Evolutionary conservation across 257 asterid species (phyloP).

Genomic region (Voacanga thouarsii): DNA sequence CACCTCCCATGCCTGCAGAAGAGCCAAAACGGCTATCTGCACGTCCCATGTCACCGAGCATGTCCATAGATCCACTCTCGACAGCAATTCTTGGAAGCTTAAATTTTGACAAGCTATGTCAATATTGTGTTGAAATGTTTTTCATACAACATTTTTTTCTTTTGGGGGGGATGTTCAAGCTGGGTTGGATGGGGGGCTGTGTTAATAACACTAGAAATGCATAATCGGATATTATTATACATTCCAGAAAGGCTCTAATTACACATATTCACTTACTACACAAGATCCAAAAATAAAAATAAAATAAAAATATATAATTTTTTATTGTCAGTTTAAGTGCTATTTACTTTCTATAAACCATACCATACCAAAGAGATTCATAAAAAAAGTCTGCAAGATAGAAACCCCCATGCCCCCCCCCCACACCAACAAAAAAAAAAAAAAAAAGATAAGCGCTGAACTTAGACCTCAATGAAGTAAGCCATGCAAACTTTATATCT

Average conservation of each 20-base stretch:
- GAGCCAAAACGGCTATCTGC: slow-evolving; percentile 44
- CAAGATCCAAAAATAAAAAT: not conserved
- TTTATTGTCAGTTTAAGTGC: too few species aligned
- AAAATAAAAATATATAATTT: too few species aligned
- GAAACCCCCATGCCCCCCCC: too few species aligned
- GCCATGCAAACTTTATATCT: too few species aligned
- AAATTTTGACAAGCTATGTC: slow-evolving; percentile 4
- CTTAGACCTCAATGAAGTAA: not conserved
- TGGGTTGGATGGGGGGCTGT: too few species aligned
- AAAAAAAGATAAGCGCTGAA: too few species aligned
- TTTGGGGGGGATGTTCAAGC: too few species aligned
- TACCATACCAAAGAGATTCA: not conserved
- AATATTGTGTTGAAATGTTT: not conserved
- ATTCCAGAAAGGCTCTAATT: not conserved
- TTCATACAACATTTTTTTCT: not conserved
- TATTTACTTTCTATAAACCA: not conserved
- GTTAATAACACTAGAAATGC: not conserved
- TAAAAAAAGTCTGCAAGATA: too few species aligned
- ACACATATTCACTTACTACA: not conserved
- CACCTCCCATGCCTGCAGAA: slow-evolving; percentile 37
- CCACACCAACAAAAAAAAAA: too few species aligned
- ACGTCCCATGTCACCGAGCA: slow-evolving; percentile 42
- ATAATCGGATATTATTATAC: not conserved
- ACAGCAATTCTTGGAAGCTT: slow-evolving; percentile 58
- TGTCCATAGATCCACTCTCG: slow-evolving; percentile 50